Conservation (phyloP, 352 stramenopile species). For the Phytophthora citricola region DNA sequence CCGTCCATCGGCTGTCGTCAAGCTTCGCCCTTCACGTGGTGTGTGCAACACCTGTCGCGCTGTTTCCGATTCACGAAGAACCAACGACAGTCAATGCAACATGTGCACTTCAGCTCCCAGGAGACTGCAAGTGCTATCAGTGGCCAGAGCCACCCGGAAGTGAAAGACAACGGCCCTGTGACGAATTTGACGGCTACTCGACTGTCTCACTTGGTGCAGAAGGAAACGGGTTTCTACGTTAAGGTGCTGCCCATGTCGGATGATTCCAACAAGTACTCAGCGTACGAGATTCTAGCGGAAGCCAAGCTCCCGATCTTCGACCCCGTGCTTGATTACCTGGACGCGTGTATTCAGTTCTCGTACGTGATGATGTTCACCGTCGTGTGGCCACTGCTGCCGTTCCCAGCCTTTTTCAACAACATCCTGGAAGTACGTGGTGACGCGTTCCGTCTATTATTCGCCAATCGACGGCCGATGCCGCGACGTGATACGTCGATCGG, state of each 20-base stretch:
- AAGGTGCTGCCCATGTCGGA: constrained; percentile 75
- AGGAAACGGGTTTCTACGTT: constrained; percentile 73
- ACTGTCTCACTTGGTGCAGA: constrained; percentile 70
- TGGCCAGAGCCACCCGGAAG: constrained; percentile 9
- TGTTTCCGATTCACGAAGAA: constrained; percentile 45
- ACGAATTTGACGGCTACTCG: constrained; percentile 69
- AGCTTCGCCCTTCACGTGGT: constrained; percentile 67
- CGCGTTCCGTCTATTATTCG: constrained; percentile 84
- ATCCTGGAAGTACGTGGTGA: constrained; percentile 88
- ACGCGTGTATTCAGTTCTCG: constrained; percentile 90
- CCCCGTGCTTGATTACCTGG: constrained; percentile 87
- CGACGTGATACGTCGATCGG: constrained; percentile 84
- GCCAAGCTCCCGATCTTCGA: constrained; percentile 86
- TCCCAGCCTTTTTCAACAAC: constrained; percentile 89
- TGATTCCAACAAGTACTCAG: constrained; percentile 87
- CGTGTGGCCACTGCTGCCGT: constrained; percentile 87
- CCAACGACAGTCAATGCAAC: constrained; percentile 21
- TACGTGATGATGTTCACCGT: constrained; percentile 93
- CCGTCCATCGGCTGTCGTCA: constrained; percentile 70
- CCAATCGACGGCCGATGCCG: constrained; percentile 80
- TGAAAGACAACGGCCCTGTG: constrained; percentile 28
- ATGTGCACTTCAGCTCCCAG: constrained; percentile 19
- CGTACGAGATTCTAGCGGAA: constrained; percentile 87
- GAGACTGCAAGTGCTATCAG: constrained; percentile 13
- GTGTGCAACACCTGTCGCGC: constrained; percentile 46